Conservation (phyloP, 108 stramenopile species). For the Seminavis robusta region DNA sequence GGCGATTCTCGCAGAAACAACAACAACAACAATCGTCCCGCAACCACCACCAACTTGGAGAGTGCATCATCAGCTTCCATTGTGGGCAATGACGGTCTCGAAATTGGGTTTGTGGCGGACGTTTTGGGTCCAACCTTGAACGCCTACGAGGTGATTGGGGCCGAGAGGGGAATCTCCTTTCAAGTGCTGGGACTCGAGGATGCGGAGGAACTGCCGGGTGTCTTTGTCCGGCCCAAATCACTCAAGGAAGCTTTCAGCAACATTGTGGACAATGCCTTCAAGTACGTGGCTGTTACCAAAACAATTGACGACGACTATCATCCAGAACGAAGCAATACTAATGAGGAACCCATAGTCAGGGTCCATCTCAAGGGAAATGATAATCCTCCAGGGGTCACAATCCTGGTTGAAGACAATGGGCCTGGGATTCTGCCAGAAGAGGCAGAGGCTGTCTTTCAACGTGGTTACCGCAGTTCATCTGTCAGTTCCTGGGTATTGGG, state of each 20-base stretch:
- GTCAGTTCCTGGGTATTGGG: constrained; percentile 43
- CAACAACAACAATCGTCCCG: neutral
- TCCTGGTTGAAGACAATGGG: constrained; percentile 83
- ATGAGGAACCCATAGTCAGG: constrained; percentile 45
- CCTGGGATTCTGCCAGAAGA: constrained; percentile 62
- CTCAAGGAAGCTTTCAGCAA: constrained; percentile 77
- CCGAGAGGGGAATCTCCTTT: constrained; percentile 63
- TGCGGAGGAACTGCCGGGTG: constrained; percentile 67
- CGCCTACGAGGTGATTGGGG: constrained; percentile 56
- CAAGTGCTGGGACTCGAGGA: constrained; percentile 43
- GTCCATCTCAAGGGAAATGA: constrained; percentile 45
- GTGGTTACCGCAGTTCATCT: constrained; percentile 58
- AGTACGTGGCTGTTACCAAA: constrained; percentile 53
- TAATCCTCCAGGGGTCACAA: constrained; percentile 51
- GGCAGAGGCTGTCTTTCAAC: constrained; percentile 44
- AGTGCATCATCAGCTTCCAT: constrained; percentile 9
- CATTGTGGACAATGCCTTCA: constrained; percentile 85
- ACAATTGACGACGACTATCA: constrained; percentile 11
- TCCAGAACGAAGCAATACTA: constrained; percentile 10
- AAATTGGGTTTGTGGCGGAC: constrained; percentile 75
- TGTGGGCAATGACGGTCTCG: constrained; percentile 51
- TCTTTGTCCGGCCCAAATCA: constrained; percentile 45
- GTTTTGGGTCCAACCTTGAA: constrained; percentile 62
- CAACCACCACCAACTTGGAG: too few species aligned
- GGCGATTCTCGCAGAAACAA: too few species aligned